A percentile compares a stretch with the other conserved stretches of the same genome.
phyloP scores from a whole-genome alignment of 2,329 filamentous ascomycete species.

The Talaromyces verruculosus region DNA sequence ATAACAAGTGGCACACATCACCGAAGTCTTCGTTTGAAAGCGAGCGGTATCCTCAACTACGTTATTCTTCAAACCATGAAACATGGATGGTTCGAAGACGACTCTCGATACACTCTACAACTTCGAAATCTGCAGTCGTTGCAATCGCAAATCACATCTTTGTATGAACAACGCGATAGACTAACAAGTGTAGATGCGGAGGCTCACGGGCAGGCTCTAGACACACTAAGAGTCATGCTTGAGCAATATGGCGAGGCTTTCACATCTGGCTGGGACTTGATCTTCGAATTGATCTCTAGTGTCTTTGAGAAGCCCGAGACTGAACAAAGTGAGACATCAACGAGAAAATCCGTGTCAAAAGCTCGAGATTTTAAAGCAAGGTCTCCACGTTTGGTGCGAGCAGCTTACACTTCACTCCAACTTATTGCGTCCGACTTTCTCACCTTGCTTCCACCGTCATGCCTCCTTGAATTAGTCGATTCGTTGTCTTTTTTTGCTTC shows the following conservation, averaged over 20 bases:
- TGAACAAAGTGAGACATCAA: conserved; percentile 26
- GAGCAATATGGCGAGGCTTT: conserved; percentile 87
- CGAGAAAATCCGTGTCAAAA: conserved; percentile 15
- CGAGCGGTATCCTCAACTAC: conserved; percentile 62
- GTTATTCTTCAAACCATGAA: conserved; percentile 47
- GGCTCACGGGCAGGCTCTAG: conserved; percentile 76
- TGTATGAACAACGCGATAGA: conserved; percentile 59
- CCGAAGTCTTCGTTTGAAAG: conserved; percentile 46
- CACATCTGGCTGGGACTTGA: conserved; percentile 77
- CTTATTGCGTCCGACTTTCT: conserved; percentile 95
- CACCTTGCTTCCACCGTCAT: conserved; percentile 67
- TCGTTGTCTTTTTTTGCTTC: conserved; percentile 86
- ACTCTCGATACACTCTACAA: conserved; percentile 63
- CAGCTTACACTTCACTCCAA: conserved; percentile 85
- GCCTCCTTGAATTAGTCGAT: conserved; percentile 75
- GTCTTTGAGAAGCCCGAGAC: conserved; percentile 63
- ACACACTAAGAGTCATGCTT: conserved; percentile 76
- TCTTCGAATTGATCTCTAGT: conserved; percentile 80
- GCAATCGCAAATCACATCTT: conserved; percentile 58
- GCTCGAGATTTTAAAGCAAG: conserved; percentile 29
- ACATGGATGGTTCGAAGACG: conserved; percentile 36
- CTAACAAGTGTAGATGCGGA: conserved; percentile 68
- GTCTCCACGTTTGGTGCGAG: conserved; percentile 75
- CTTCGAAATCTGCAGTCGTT: conserved; percentile 68
- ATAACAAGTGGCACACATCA: conserved; percentile 40